These are phyloP conservation scores for Peronospora farinosa DNA, from an alignment of 352 stramenopile genomes.

Conservation along the genomic window DNA sequence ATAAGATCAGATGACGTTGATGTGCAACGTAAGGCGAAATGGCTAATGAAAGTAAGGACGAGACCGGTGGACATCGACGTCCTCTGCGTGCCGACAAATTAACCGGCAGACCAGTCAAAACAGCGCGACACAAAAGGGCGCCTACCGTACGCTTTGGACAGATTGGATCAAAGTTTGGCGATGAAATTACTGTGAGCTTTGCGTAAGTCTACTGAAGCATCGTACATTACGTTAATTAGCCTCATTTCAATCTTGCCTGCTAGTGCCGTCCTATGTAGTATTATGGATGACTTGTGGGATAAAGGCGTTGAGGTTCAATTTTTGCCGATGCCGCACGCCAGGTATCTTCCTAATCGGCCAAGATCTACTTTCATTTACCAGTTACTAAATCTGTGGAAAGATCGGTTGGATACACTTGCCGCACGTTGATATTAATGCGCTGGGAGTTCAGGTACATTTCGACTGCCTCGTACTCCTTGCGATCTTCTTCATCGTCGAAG, in stretches of 20 bases:
- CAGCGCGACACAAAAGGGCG: too few relatives aligned
- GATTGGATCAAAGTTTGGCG: too few relatives aligned
- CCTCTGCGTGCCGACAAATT: too few relatives aligned
- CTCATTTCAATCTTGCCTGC: neutral
- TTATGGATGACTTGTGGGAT: neutral
- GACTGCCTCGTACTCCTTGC: constrained; percentile 38
- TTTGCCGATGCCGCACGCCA: neutral
- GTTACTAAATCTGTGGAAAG: too few relatives aligned
- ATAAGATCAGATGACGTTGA: too few relatives aligned
- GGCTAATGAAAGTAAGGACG: too few relatives aligned
- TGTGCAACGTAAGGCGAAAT: too few relatives aligned
- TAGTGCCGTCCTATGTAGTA: neutral
- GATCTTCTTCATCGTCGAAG: constrained; percentile 1
- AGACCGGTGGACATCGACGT: too few relatives aligned
- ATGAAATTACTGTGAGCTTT: neutral
- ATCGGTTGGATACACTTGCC: constrained; percentile 55
- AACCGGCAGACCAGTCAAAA: too few relatives aligned
- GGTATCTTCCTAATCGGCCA: too few relatives aligned
- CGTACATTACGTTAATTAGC: neutral
- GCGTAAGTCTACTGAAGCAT: neutral
- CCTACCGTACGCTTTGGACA: too few relatives aligned
- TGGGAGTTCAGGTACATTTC: constrained; percentile 46
- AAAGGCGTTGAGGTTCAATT: neutral
- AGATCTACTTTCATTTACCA: too few relatives aligned
- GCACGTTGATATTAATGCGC: constrained; percentile 80